Evolutionary conservation across 352 stramenopile genomes (phyloP).

Genomic region (Phytopythium delawarense): DNA sequence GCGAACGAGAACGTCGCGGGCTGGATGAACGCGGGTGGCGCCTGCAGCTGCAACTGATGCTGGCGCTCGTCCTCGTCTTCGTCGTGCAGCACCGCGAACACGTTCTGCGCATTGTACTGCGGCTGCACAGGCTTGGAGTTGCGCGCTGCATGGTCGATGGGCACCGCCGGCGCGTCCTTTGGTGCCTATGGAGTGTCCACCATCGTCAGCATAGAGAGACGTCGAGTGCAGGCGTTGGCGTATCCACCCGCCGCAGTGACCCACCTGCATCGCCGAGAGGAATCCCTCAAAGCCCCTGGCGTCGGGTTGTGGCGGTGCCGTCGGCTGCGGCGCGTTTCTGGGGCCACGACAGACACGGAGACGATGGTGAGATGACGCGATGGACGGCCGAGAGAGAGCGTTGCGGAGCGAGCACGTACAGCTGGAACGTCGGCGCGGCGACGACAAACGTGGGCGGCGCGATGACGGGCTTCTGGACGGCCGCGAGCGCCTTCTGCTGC

Average conservation of each 20-base stretch:
- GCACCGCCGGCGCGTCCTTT: slow-evolving; percentile 26
- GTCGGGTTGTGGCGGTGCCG: slow-evolving; percentile 35
- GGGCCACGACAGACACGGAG: background rate
- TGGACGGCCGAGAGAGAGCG: background rate
- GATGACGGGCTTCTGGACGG: slow-evolving; percentile 23
- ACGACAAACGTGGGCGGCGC: slow-evolving; percentile 59
- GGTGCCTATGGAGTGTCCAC: slow-evolving; percentile 15
- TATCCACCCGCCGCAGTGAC: background rate
- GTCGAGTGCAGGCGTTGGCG: background rate
- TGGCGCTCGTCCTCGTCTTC: slow-evolving; percentile 33
- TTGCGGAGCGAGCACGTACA: slow-evolving; percentile 35
- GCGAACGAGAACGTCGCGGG: slow-evolving; percentile 69
- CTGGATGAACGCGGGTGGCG: slow-evolving; percentile 41
- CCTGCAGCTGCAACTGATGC: background rate
- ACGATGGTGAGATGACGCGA: background rate
- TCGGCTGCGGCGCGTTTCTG: slow-evolving; percentile 14
- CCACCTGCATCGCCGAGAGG: slow-evolving; percentile 48
- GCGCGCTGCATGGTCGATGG: slow-evolving; percentile 17
- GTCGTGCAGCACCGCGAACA: slow-evolving; percentile 59
- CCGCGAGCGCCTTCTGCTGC: slow-evolving; percentile 11
- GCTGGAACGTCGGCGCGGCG: slow-evolving; percentile 61
- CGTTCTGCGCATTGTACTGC: slow-evolving; percentile 40
- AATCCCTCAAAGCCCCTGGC: slow-evolving; percentile 58
- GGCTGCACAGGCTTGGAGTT: slow-evolving; percentile 25
- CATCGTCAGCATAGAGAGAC: background rate